Conservation (phyloP, 345 rosid genomes). For the Eucalyptus erythrocorys region DNA sequence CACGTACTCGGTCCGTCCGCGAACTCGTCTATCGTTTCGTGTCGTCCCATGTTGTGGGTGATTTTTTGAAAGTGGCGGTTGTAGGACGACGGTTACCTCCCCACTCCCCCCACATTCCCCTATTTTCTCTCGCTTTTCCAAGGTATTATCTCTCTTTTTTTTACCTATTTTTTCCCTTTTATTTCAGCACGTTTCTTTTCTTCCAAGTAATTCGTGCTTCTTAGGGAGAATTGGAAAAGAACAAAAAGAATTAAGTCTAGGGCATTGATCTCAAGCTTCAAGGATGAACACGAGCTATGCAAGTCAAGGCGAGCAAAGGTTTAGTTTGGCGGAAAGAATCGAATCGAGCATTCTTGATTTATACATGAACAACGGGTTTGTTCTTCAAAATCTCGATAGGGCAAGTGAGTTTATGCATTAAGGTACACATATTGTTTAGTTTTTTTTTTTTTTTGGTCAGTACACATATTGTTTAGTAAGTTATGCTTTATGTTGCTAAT, state of each 20-base stretch:
- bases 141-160: not conserved
- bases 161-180: not conserved
- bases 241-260: not conserved
- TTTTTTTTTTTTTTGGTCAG: too few species aligned
- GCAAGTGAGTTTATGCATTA: not conserved
- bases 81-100: not conserved
- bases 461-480: not conserved
- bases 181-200: not conserved
- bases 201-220: not conserved
- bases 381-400: not conserved
- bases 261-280: not conserved
- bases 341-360: fast-evolving
- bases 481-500: not conserved
- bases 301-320: not conserved
- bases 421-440: not conserved
- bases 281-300: not conserved
- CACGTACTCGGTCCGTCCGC: not conserved
- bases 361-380: not conserved
- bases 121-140: not conserved
- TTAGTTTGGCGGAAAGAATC: not conserved
- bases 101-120: not conserved
- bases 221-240: not conserved
- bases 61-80: not conserved
- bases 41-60: not conserved
- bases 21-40: not conserved